Evolutionary conservation across 352 stramenopile genomes (phyloP), one percentile per base, ranked within the genome.

Genomic region (Phytophthora multivora): DNA sequence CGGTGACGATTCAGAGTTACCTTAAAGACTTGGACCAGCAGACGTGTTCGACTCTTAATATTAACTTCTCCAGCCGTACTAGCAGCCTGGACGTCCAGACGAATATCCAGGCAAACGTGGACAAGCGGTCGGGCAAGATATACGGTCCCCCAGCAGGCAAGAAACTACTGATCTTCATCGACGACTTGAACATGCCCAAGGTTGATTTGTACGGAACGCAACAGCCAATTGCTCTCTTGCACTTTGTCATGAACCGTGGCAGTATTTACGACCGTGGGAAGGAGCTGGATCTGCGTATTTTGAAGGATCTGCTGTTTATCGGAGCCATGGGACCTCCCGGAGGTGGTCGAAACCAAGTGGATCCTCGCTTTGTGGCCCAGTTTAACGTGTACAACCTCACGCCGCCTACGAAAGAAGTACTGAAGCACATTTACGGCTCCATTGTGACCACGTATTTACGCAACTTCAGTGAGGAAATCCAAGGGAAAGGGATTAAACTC

Each of bases 121-220:
- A 98, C 76, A 98, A 98, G 77, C 80, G 95, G 11, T 97, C 93
- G 0, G 95, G 93, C 12, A 96, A 96, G 48, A 97, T 98, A 45
- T 98, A 98, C 63, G 96, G 95, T 5, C 95, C 95, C 19, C 88
- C 93, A 0, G 80, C 88, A 0, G 95, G 95, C 4, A 98, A 98
- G 69, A 97, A 98, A 45, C 79, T 98, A 9, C 72, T 98, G 41
- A 78, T 98, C 19, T 98, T 98, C 55, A 91, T 98, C 39, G 96
- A 98, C 60, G 96, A 98, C 69, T 75, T 98, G 57, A 98, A 98
- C 69, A 98, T 98, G 95, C 96, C 96, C 31, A 98, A 97, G 61
- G 92, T 98, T 3, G 96, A 98, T 67, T 63, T 93, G 10, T 98
- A 98, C 66, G 96, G 96, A 45, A 98, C 96, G 2, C 96, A 98